Evolutionary conservation across 495 filamentous ascomycete species (phyloP), one percentile per base, ranked within the genome.

Genomic region (Podospora pseudoanserina): DNA sequence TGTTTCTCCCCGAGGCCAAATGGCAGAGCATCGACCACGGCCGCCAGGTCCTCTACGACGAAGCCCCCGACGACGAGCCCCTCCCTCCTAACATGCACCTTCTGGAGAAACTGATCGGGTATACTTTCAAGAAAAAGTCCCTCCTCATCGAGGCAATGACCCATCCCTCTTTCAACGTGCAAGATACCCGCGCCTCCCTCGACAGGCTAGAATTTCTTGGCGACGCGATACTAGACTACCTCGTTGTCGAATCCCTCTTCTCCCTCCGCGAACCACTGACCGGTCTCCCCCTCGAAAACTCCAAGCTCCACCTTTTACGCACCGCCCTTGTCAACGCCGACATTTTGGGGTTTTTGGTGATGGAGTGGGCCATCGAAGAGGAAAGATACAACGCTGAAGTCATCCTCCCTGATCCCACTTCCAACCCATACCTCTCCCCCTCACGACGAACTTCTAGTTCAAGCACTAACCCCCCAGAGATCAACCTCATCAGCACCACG

Each of bases 191-290:
- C 64, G 81, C 86, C 44, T 94, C 90, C 6, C 92, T 96, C 75
- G 90, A 98, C 70, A 88, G 94, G 0, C 84, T 97, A 16, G 95
- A 99, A 75, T 98, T 93, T 76, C 83, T 97, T 0, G 95, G 95
- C 7, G 95, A 99, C 73, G 85, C 93, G 0, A 79, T 97, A 13
- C 86, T 99, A 0, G 95, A 99, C 74, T 87, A 86, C 75, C 76
- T 97, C 62, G 82, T 98, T 60, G 84, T 90, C 9, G 72, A 79
- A 0, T 77, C 80, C 49, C 57, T 85, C 7, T 82, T 77, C 71
- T 63, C 55, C 4, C 34, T 72, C 57, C 26, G 57, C 34, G 56
- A 70, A n/a, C 65, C 74, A 0, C 15, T 49, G 2, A 58, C n/a
- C 23, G 55, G 55, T 5, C 73, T 79, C 2, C 72, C 83, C 18